Evolutionary conservation across 257 asterid genomes (phyloP).

Genomic region (Nicotiana undulata): DNA sequence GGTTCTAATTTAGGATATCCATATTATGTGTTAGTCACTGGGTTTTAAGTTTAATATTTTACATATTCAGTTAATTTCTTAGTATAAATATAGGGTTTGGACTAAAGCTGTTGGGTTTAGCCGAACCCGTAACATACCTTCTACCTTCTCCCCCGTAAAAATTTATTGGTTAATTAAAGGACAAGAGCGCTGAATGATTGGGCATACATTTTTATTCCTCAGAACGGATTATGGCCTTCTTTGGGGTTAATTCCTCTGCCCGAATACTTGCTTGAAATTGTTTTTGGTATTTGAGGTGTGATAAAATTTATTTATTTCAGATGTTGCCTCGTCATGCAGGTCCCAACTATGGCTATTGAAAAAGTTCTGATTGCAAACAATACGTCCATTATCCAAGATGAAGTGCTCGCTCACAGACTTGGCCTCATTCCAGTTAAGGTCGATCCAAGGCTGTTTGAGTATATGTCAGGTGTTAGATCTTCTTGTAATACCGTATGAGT

Average conservation of each 20-base stretch:
- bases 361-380: slow-evolving; percentile 86
- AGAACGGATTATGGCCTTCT: background rate
- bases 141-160: too few species aligned
- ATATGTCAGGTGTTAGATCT: slow-evolving; percentile 56
- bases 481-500: background rate
- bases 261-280: background rate
- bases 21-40: too few species aligned
- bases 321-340: slow-evolving; percentile 28
- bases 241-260: background rate
- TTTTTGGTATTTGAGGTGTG: background rate
- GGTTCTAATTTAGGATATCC: too few species aligned
- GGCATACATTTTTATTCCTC: background rate
- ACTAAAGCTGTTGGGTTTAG: too few species aligned
- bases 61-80: too few species aligned
- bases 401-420: slow-evolving; percentile 89
- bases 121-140: too few species aligned
- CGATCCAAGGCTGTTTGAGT: slow-evolving; percentile 77
- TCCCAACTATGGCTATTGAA: slow-evolving; percentile 95
- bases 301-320: slow-evolving; percentile 1
- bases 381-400: slow-evolving; percentile 93
- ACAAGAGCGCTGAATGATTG: background rate
- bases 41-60: too few species aligned
- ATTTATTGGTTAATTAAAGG: background rate
- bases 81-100: too few species aligned
- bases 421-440: slow-evolving; percentile 86